phyloP scores from a whole-genome alignment of 2,329 filamentous ascomycete species.

The Arthrobotrys conoides region DNA sequence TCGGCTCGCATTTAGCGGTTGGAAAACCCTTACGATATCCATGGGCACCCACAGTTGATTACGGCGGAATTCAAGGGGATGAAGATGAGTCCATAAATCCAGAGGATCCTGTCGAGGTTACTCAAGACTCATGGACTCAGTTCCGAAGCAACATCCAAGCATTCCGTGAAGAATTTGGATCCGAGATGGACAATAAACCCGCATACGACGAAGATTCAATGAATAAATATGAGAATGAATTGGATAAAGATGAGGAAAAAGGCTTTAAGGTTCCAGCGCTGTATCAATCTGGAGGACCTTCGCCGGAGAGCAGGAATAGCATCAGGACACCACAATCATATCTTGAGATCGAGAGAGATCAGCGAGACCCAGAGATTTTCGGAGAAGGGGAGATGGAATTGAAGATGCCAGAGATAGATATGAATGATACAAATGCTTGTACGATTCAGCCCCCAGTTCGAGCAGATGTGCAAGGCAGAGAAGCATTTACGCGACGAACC shows the following conservation, averaged over 20 bases:
- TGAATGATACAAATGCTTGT: not conserved
- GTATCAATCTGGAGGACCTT: conserved; percentile 3
- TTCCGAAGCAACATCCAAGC: not conserved
- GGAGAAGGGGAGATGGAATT: not conserved
- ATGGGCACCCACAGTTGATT: not conserved
- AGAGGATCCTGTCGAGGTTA: not conserved
- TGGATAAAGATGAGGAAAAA: not conserved
- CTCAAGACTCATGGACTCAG: not conserved
- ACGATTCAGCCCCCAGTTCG: not conserved
- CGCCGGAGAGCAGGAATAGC: not conserved
- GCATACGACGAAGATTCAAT: not conserved
- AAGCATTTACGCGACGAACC: not conserved
- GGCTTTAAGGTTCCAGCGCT: not conserved
- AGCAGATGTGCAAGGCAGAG: not conserved
- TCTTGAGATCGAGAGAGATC: not conserved
- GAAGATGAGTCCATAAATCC: not conserved
- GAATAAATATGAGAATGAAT: not conserved
- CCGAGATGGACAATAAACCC: not conserved
- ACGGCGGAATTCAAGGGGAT: not conserved
- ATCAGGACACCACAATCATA: not conserved
- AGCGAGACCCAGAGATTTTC: not conserved
- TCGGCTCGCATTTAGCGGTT: not conserved
- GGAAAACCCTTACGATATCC: not conserved
- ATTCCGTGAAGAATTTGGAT: not conserved
- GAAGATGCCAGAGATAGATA: not conserved